Conservation (phyloP, 345 rosid species). For the Limnanthes douglasii region DNA sequence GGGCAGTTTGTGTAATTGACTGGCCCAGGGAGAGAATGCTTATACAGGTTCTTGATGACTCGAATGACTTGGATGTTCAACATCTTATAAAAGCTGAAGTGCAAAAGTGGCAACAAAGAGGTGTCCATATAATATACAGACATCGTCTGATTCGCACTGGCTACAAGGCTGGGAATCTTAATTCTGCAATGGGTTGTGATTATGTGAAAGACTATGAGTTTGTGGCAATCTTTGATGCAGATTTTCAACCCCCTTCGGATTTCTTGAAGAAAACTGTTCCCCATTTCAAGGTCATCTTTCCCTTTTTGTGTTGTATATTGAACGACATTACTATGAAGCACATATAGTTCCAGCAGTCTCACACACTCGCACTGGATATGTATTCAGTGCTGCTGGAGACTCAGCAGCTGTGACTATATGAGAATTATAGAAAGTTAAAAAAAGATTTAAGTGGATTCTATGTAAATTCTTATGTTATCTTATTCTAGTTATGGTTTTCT, state of each 20-base stretch:
- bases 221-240: constrained; percentile 84
- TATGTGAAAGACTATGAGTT: constrained; percentile 73
- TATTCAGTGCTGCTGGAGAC: no score
- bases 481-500: no score
- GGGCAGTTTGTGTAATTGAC: constrained; percentile 60
- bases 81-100: constrained; percentile 72
- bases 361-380: no score
- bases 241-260: constrained; percentile 83
- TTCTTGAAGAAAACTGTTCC: constrained; percentile 79
- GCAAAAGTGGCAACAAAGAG: constrained; percentile 86
- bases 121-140: constrained; percentile 54
- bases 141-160: constrained; percentile 86
- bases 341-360: no score
- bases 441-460: no score
- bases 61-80: constrained; percentile 67
- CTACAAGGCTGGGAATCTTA: constrained; percentile 88
- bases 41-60: constrained; percentile 76
- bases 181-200: constrained; percentile 84
- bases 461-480: no score
- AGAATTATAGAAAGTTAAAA: no score
- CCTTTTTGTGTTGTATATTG: not conserved
- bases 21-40: constrained; percentile 95
- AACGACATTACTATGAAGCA: no score
- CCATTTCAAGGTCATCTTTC: constrained; percentile 45
- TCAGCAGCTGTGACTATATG: no score